Conservation (phyloP, 2,329 filamentous ascomycete genomes). For the Magnaporthiopsis poae region DNA sequence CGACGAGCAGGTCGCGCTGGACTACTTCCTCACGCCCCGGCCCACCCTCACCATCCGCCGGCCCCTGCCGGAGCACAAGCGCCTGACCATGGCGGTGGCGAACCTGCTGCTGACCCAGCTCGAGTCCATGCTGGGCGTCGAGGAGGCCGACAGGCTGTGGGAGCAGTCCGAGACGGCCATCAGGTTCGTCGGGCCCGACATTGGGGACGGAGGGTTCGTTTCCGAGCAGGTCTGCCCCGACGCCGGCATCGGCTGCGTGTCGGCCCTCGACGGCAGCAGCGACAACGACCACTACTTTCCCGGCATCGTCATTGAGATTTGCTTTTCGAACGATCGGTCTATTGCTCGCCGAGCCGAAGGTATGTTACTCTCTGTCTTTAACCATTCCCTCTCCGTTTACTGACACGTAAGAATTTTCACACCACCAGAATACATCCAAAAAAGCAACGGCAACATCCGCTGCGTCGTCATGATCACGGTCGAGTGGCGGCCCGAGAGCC, state of each 20-base stretch:
- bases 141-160: not conserved
- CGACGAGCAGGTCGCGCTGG: not conserved
- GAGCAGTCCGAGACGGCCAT: not conserved
- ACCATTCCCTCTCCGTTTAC: not conserved
- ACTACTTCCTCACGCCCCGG: not conserved
- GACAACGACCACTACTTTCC: not conserved
- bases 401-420: not conserved
- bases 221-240: not conserved
- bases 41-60: not conserved
- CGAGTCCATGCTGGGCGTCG: not conserved
- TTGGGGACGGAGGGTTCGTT: not conserved
- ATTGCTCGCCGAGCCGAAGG: too few species aligned
- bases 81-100: not conserved
- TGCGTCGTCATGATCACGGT: not conserved
- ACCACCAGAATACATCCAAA: not conserved
- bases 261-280: not conserved
- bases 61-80: not conserved
- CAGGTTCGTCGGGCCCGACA: not conserved
- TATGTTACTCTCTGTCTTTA: not conserved
- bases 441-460: not conserved
- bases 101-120: not conserved
- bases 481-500: not conserved
- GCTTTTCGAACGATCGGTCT: not conserved
- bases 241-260: not conserved
- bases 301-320: not conserved